Evolutionary conservation across 371 early-diverging fungal species (phyloP), one percentile per base, ranked within the genome.

Genomic region (Mucor plumbeus): DNA sequence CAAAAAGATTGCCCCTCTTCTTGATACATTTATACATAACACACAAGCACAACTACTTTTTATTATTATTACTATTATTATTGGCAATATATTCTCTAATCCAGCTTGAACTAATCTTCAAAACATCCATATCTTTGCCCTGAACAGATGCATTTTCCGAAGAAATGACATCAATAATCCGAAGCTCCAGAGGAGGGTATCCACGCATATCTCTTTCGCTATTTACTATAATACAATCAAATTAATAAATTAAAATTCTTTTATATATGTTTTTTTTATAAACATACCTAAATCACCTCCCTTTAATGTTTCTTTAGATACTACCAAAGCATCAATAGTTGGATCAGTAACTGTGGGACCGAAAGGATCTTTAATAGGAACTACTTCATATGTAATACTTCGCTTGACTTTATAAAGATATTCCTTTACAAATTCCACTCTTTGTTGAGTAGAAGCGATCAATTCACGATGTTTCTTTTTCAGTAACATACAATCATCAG

Each of bases 341-440:
- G 89, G 70, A 53, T 94, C 94, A 0, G 87, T 86, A 4, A 88
- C 85, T 1, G 97, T 95, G 0, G 99, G 99, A 0, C 99, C 99
- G 74, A 87, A 95, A 0, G 90, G 90, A 70, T 98, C 97, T 36
- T 68, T 69, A 19, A 97, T 89, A 1, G 92, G 91, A 6, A 85
- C 91, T 6, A 92, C 84, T 67, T 91, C 70, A 65, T 86, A 83
- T 10, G 59, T 36, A 4, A 92, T 63, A 17, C 61, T 82, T 6
- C 83, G 84, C 64, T 78, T 80, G 38, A 92, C 73, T 35, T 65
- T 69, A 5, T 83, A 70, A 47, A 96, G 70, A 63, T 94, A 97
- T 31, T 63, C 26, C 19, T 76, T 50, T 0, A 92, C 94, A 17
- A 71, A 67, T 15, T 76, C 59, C 31, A 92, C 76, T 9, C 98